These are phyloP conservation scores for Candida bentonensis DNA, from an alignment of 805 yeast genomes.

Conservation along the genomic window DNA sequence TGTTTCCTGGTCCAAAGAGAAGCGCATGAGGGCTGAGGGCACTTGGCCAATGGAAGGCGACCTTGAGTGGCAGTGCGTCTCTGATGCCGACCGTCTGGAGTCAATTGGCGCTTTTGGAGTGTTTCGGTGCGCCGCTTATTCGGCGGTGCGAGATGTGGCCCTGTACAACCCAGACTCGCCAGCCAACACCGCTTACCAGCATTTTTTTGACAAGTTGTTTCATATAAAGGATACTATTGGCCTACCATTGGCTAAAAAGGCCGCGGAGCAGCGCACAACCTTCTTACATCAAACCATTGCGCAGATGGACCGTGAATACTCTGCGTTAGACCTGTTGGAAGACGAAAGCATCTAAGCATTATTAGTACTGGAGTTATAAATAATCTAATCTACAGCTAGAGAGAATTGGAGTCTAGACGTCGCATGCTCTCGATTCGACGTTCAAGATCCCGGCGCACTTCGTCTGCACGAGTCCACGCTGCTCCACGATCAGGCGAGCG, in stretches of 20 bases:
- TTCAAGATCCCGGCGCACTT: neutral
- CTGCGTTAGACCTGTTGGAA: neutral
- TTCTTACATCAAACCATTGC: neutral
- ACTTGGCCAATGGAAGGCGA: slow-evolving; percentile 10
- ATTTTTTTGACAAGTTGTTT: slow-evolving; percentile 21
- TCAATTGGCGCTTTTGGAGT: slow-evolving; percentile 26
- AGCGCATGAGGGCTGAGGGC: slow-evolving; percentile 12
- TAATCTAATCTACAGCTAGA: too few species aligned
- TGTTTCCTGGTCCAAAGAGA: slow-evolving; percentile 17
- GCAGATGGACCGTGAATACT: neutral
- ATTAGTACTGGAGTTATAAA: too few species aligned
- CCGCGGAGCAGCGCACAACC: slow-evolving; percentile 7
- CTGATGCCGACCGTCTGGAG: slow-evolving; percentile 28
- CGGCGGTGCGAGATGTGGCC: slow-evolving; percentile 17
- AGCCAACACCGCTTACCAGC: slow-evolving; percentile 15
- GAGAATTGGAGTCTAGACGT: too few species aligned
- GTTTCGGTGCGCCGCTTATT: slow-evolving; percentile 22
- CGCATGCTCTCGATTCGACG: neutral
- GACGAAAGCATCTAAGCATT: too few species aligned
- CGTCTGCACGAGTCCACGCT: neutral
- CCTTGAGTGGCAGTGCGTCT: slow-evolving; percentile 23
- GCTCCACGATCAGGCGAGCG: neutral
- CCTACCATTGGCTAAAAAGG: slow-evolving; percentile 13
- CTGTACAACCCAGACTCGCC: slow-evolving; percentile 10
- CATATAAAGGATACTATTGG: slow-evolving; percentile 16